Percentiles rank a stretch among this genome's conserved stretches.
Conservation (phyloP, 164 flowering plant genomes). For the Stephania cephalantha region DNA sequence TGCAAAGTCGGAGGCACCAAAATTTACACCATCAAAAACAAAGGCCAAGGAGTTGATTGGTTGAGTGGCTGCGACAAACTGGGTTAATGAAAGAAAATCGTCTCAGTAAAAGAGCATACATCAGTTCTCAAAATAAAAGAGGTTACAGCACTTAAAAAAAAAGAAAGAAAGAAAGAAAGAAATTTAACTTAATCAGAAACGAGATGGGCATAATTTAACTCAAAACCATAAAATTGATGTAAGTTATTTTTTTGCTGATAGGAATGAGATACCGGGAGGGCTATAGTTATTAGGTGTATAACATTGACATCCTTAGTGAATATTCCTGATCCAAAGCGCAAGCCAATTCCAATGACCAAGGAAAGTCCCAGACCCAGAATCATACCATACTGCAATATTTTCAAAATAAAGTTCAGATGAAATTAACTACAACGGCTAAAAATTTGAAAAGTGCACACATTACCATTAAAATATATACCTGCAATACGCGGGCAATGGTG, state of each 20-base stretch:
- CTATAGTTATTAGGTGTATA: constrained; percentile 48
- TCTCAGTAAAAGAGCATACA: not conserved
- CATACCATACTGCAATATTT: constrained; percentile 58
- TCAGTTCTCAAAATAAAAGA: too few relatives aligned
- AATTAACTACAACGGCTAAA: not conserved
- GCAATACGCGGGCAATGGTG: constrained; percentile 69
- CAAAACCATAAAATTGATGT: not conserved
- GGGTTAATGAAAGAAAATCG: constrained; percentile 13
- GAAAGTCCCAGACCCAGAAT: constrained; percentile 60
- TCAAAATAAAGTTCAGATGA: not conserved
- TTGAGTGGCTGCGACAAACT: constrained; percentile 86
- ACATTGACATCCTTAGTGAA: constrained; percentile 61
- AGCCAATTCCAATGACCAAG: constrained; percentile 51
- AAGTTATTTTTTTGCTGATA: not conserved
- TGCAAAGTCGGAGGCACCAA: constrained; percentile 87
- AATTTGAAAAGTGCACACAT: not conserved
- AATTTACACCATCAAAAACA: constrained; percentile 82
- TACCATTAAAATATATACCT: constrained; percentile 36
- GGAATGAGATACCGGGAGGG: constrained; percentile 49
- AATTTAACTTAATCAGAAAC: not conserved
- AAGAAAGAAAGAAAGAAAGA: too few relatives aligned
- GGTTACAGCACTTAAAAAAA: too few relatives aligned
- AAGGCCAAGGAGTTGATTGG: constrained; percentile 82
- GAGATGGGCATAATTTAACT: not conserved
- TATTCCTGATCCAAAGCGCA: constrained; percentile 51